Evolutionary conservation across 2,329 filamentous ascomycete genomes (phyloP).

Genomic region (Alternaria burnsii): DNA sequence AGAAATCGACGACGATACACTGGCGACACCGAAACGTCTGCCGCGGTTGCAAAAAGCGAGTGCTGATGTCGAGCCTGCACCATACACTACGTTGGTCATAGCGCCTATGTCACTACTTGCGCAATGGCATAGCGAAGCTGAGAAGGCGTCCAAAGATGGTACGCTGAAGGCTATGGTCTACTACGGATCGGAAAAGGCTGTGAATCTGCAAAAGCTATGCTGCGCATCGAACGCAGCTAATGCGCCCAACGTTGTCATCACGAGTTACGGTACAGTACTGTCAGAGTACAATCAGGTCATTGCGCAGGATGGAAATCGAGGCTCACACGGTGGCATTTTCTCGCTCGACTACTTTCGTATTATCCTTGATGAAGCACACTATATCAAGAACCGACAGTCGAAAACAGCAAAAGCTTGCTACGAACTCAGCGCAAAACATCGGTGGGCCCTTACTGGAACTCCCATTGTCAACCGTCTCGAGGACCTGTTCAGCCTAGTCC

Average conservation of each 20-base stretch:
- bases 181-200: conserved; percentile 85
- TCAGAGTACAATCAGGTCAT: conserved; percentile 85
- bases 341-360: conserved; percentile 93
- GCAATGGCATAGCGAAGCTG: conserved; percentile 95
- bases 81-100: conserved; percentile 91
- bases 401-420: conserved; percentile 97
- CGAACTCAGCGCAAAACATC: conserved; percentile 82
- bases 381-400: conserved; percentile 85
- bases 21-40: conserved; percentile 65
- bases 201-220: conserved; percentile 81
- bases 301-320: conserved; percentile 70
- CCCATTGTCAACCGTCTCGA: conserved; percentile 96
- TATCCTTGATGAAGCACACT: conserved; percentile 94
- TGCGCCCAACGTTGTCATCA: conserved; percentile 91
- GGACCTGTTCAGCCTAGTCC: conserved; percentile 90
- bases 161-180: conserved; percentile 88
- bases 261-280: conserved; percentile 89
- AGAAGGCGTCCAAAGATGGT: conserved; percentile 85
- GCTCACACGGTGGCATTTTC: conserved; percentile 75
- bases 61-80: conserved; percentile 70
- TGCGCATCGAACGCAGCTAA: conserved; percentile 74
- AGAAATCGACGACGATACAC: conserved; percentile 52
- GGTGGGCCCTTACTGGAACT: conserved; percentile 94
- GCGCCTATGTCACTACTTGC: conserved; percentile 96
- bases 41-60: conserved; percentile 68